Evolutionary conservation across 2,329 filamentous ascomycete species (phyloP), one percentile per base, ranked within the genome.

Genomic region (Lizonia empirigonia): DNA sequence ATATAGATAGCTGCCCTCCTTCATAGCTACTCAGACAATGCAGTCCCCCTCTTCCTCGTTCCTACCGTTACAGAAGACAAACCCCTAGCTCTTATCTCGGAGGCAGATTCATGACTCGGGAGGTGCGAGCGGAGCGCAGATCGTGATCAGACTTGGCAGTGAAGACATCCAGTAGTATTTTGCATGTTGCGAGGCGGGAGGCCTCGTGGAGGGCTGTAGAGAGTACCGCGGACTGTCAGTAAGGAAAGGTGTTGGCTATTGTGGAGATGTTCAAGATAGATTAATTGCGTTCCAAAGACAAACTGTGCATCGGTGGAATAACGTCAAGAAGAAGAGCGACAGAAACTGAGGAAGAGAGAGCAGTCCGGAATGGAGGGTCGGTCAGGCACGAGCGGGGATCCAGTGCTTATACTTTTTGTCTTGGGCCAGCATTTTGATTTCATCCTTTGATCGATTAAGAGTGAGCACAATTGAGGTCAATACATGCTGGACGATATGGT

Each of bases 391-490:
- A 13, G 33, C 26, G 40, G 9, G 24, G 5, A 15, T 4, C 1
- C 16, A 13, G 10, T 29, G 5, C 19, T 50, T 44, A 44, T 39
- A 44, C 15, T 19, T 13, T 15, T 24, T 12, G 18, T 6, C 10
- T 29, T 4, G 7, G 15, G 24, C 7, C 13, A 19, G 7, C 2
- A 7, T 15, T 27, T 27, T 4, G 2, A n/a, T 24, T 9, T 12
- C 29, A 20, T 40, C 8, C 26, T 39, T 9, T 9, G 41, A 2
- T 42, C 12, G 13, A 27, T 24, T 4, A 29, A 42, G 19, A 19
- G 18, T 59, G 59, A 62, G 59, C 59, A 59, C 44, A 44, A 59
- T 59, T 62, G 59, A 62, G 59, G 52, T 38, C 38, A 50, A 63
- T 63, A 46, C n/a, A 18, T 12, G 13, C 6, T 23, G 30, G 32